Evolutionary conservation across 495 filamentous ascomycete species (phyloP).

Genomic region (Aspergillus avenaceus): DNA sequence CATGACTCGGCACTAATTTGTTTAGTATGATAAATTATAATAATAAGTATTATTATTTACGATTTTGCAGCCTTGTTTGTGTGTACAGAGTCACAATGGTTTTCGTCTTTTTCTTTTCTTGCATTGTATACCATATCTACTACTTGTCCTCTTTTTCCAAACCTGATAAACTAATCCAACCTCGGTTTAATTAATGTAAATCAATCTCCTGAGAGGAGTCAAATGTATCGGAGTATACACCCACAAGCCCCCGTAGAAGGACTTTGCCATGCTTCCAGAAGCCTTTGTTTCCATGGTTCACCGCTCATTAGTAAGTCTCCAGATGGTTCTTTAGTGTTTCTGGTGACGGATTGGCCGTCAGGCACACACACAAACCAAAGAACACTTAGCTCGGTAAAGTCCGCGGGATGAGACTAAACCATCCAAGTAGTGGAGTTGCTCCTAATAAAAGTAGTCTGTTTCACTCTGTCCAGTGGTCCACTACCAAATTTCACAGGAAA

Average conservation of each 20-base stretch:
- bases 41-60: too few species aligned
- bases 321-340: neutral
- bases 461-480: neutral
- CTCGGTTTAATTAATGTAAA: too few species aligned
- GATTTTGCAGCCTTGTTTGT: neutral
- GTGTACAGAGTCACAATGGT: too few species aligned
- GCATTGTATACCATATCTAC: too few species aligned
- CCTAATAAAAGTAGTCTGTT: neutral
- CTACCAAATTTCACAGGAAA: too few species aligned
- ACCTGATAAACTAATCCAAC: too few species aligned
- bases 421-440: neutral
- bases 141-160: too few species aligned
- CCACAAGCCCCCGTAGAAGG: constrained; percentile 1
- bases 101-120: too few species aligned
- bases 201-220: too few species aligned
- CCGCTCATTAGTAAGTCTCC: constrained; percentile 9
- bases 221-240: neutral
- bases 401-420: neutral
- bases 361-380: neutral
- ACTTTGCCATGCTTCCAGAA: constrained; percentile 15
- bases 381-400: neutral
- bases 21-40: too few species aligned
- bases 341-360: neutral
- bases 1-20: neutral
- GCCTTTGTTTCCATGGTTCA: constrained; percentile 17